Conservation (phyloP, 1,284 basidiomycete species). For the Trichosporon sp. region DNA sequence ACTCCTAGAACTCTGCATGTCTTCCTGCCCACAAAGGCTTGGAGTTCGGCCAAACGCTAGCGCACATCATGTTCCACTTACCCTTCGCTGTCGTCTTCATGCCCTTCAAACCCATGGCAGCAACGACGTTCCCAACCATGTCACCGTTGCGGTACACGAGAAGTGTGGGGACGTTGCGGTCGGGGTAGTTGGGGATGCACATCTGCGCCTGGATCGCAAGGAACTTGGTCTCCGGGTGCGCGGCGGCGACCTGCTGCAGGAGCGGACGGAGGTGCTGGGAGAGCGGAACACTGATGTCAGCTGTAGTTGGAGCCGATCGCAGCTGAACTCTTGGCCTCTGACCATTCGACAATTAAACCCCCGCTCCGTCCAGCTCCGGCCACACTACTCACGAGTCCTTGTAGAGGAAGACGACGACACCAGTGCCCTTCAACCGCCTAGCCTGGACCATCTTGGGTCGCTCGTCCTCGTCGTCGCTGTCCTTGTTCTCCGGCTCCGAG, state of each 20-base stretch:
- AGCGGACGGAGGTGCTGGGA: slow-evolving; percentile 76
- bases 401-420: slow-evolving; percentile 63
- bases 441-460: slow-evolving; percentile 35
- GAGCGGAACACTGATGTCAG: slow-evolving; percentile 65
- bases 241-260: slow-evolving; percentile 71
- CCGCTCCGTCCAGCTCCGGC: neutral
- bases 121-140: slow-evolving; percentile 79
- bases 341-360: too few species aligned
- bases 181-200: slow-evolving; percentile 94
- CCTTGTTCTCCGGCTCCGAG: slow-evolving; percentile 46
- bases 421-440: slow-evolving; percentile 58
- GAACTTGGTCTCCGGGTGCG: slow-evolving; percentile 90
- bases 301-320: neutral
- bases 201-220: slow-evolving; percentile 93
- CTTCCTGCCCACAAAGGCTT: too few species aligned
- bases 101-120: slow-evolving; percentile 64
- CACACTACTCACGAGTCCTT: slow-evolving; percentile 60
- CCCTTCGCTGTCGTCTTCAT: slow-evolving; percentile 81
- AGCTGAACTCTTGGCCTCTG: too few species aligned
- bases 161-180: slow-evolving; percentile 86
- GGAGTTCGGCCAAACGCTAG: too few species aligned
- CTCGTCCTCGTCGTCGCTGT: slow-evolving; percentile 53
- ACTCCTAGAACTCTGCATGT: too few species aligned
- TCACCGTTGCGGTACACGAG: slow-evolving; percentile 91
- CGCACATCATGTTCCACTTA: slow-evolving; percentile 50